Conservation (phyloP, 2,329 filamentous ascomycete species). For the Stachybotrys chlorohalonatus region DNA sequence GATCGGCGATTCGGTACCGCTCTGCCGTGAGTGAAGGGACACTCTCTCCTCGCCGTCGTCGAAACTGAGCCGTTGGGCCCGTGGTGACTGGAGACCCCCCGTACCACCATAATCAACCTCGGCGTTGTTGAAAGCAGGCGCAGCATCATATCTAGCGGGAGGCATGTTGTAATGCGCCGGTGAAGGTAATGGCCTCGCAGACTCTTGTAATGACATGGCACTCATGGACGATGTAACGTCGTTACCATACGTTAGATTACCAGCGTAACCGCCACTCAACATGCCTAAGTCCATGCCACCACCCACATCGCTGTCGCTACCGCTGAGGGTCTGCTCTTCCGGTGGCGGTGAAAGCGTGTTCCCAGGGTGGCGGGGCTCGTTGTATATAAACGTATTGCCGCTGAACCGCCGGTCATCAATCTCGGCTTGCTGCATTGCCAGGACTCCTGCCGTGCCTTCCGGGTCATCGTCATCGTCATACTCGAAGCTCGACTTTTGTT, state of each 20-base stretch:
- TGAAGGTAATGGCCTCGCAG: slow-evolving; percentile 39
- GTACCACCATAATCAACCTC: slow-evolving; percentile 82
- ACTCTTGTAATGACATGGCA: slow-evolving; percentile 30
- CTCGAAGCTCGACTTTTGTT: slow-evolving; percentile 8
- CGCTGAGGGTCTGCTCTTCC: slow-evolving; percentile 39
- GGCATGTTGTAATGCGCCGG: slow-evolving; percentile 24
- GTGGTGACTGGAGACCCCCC: slow-evolving; percentile 76
- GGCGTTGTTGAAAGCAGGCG: slow-evolving; percentile 45
- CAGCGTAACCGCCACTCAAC: slow-evolving; percentile 62
- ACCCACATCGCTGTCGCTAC: slow-evolving; percentile 65
- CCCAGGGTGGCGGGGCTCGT: slow-evolving; percentile 19
- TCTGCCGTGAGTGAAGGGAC: slow-evolving; percentile 46
- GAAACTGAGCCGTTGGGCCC: slow-evolving; percentile 69
- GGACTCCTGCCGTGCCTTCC: slow-evolving; percentile 74
- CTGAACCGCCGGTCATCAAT: slow-evolving; percentile 55
- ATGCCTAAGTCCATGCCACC: slow-evolving; percentile 62
- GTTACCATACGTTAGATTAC: slow-evolving; percentile 40
- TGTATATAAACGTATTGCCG: slow-evolving; percentile 18
- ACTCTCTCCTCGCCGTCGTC: slow-evolving; percentile 82
- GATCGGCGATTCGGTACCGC: slow-evolving; percentile 54
- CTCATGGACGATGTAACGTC: slow-evolving; percentile 31
- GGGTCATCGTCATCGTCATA: slow-evolving; percentile 73
- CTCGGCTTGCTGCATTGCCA: slow-evolving; percentile 78
- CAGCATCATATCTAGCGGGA: slow-evolving; percentile 17
- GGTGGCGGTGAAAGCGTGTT: slow-evolving; percentile 34